Evolutionary conservation across 1,139 yeast species (phyloP).

Genomic region (Candida glucosophila): DNA sequence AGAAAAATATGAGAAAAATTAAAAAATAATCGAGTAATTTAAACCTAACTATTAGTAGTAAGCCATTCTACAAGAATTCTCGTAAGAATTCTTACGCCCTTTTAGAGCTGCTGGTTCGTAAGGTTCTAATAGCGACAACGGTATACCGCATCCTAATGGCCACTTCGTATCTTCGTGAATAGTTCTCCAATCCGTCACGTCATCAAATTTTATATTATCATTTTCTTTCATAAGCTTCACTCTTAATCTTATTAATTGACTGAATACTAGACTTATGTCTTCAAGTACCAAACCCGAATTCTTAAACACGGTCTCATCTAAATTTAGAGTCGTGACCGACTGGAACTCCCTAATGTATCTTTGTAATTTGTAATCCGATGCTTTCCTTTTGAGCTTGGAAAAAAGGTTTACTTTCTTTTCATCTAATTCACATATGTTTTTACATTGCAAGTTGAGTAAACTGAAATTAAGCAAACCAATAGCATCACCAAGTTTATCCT

Average conservation of each 20-base stretch:
- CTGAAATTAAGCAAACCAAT: slow-evolving; percentile 34
- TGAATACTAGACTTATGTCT: slow-evolving; percentile 32
- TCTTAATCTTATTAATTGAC: slow-evolving; percentile 28
- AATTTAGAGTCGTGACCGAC: slow-evolving; percentile 28
- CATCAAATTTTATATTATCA: slow-evolving; percentile 30
- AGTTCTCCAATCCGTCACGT: slow-evolving; percentile 28
- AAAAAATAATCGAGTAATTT: too few species aligned
- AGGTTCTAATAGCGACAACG: slow-evolving; percentile 14
- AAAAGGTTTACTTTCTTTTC: slow-evolving; percentile 9
- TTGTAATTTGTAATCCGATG: slow-evolving; percentile 23
- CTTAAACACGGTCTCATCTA: slow-evolving; percentile 28
- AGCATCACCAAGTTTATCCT: slow-evolving; percentile 32
- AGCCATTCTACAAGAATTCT: slow-evolving; percentile 5
- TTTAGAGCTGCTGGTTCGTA: slow-evolving; percentile 6
- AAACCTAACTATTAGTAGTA: slow-evolving; percentile 5
- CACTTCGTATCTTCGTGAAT: slow-evolving; percentile 32
- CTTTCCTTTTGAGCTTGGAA: slow-evolving; percentile 17
- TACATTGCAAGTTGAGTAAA: slow-evolving; percentile 31
- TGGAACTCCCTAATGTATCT: slow-evolving; percentile 21
- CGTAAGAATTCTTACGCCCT: background rate
- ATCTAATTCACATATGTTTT: slow-evolving; percentile 13
- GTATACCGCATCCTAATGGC: slow-evolving; percentile 37
- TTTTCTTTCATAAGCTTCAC: slow-evolving; percentile 37
- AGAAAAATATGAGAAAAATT: too few species aligned
- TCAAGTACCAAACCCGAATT: slow-evolving; percentile 27